phyloP scores from a whole-genome alignment of 371 early-diverging fungal genomes.

The Funneliformis caledonium region DNA sequence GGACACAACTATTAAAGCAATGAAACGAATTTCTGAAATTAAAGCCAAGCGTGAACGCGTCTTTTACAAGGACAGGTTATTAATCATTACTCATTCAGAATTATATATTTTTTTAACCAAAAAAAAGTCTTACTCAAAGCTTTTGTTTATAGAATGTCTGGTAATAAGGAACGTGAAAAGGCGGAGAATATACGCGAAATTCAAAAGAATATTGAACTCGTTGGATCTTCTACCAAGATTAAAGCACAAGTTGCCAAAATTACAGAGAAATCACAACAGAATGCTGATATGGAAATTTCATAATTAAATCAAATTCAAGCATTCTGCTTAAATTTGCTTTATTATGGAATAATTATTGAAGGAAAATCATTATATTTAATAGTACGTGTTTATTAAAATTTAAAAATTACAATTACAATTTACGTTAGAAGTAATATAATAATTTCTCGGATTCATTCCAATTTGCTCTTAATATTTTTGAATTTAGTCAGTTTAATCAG shows the following conservation, averaged over 20 bases:
- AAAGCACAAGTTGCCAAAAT: slow-evolving; percentile 63
- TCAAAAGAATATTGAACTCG: slow-evolving; percentile 85
- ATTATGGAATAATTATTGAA: too few relatives aligned
- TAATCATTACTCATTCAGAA: too few relatives aligned
- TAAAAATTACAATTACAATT: too few relatives aligned
- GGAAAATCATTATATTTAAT: too few relatives aligned
- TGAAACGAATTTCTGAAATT: slow-evolving; percentile 95
- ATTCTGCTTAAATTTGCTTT: too few relatives aligned
- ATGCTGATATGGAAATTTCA: slow-evolving; percentile 17
- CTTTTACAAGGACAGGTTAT: slow-evolving; percentile 78
- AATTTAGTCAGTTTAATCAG: neutral
- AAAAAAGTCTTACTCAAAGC: neutral
- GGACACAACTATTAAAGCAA: slow-evolving; percentile 93
- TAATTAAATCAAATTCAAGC: neutral
- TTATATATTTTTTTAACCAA: too few relatives aligned
- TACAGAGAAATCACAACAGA: slow-evolving; percentile 52
- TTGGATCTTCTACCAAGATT: slow-evolving; percentile 65
- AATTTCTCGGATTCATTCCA: neutral
- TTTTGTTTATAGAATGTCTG: slow-evolving; percentile 61
- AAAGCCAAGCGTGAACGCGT: slow-evolving; percentile 88
- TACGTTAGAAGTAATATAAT: neutral
- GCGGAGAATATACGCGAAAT: slow-evolving; percentile 76
- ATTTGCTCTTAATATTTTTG: neutral
- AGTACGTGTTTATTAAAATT: too few relatives aligned
- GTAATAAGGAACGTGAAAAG: slow-evolving; percentile 78